Evolutionary conservation across 176 grass and related monocot species (phyloP).

Genomic region (Rhipidocladum racemiflorum): DNA sequence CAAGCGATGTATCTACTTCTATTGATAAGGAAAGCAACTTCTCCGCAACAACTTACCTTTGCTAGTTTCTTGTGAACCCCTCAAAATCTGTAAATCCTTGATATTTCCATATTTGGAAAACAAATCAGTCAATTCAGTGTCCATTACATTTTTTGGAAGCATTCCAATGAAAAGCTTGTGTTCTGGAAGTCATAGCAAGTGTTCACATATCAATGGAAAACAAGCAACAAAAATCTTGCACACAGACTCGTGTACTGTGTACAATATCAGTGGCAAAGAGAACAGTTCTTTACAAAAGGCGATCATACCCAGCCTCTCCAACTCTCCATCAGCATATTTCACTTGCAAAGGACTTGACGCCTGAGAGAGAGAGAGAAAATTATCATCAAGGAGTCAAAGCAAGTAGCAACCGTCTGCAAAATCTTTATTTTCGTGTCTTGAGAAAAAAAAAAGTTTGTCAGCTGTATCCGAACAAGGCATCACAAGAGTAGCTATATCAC

Average conservation of each 20-base stretch:
- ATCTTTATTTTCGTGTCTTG: background rate
- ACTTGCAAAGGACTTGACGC: constrained; percentile 99
- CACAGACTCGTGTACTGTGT: background rate
- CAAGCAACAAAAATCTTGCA: background rate
- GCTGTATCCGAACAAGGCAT: constrained; percentile 1
- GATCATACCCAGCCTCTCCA: constrained; percentile 92
- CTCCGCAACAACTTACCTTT: constrained; percentile 57
- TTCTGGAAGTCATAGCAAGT: constrained; percentile 49
- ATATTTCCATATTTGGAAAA: constrained; percentile 93
- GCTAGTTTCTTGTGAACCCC: constrained; percentile 91
- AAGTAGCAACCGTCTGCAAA: constrained; percentile 17
- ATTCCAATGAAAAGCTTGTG: constrained; percentile 99
- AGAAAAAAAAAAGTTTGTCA: constrained; percentile 3
- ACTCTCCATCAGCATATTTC: constrained; percentile 97
- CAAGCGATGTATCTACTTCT: constrained; percentile 10
- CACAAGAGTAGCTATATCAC: background rate
- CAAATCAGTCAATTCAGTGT: constrained; percentile 65
- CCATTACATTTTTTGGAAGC: constrained; percentile 93
- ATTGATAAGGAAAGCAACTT: constrained; percentile 26
- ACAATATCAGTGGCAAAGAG: background rate
- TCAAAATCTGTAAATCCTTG: constrained; percentile 94
- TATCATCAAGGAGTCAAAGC: background rate
- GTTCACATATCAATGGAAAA: background rate
- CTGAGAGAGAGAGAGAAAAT: constrained; percentile 35
- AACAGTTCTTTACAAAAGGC: constrained; percentile 21